Base-by-base conservation (phyloP, 805 yeast genomes). In the Hanseniaspora lachancei region DNA sequence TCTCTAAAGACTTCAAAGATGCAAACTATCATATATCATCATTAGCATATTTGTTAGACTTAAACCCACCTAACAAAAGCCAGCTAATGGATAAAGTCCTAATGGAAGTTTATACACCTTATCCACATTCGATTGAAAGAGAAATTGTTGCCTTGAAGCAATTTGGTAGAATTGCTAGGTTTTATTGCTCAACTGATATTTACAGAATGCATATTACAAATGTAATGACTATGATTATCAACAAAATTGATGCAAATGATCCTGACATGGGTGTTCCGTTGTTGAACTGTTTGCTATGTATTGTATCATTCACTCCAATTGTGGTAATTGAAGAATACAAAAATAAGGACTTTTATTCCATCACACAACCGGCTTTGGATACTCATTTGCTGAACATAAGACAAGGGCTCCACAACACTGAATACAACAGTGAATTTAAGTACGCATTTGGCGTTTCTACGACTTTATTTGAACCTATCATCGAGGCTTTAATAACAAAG, bases 211-310 rank as follows among this genome's bases (percentile, higher is more conserved):
- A 93, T 63, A 70, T 88, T 13, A 79, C 95, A 0, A 78, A 95
- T 54, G 71, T 93, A 16, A 65, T 89, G 41, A 77, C 81, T 29
- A 74, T 87, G 66, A 71, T 82, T 2, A 66, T 89, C 8, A 86
- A 89, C 0, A 96, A 93, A 34, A 80, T 93, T 32, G 97, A 93
- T 65, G 78, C 89, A 0, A 93, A 89, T 65, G 98, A 93, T 67
- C 74, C 88, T 49, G 74, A 73, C 15, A 79, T 89, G 64, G 82
- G 96, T 0, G 73, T 81, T 16, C 76, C 79, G 52, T 77, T 95
- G 0, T 69, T 89, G 42, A 77, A 81, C 57, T 75, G 85, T 20
- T 76, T 93, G 55, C 83, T 86, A 12, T 74, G 86, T 0, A 77
- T 83, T 24, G 82, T 88, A 0, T 73, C 84, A 7, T 83, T 81